A percentile compares a stretch with the other conserved stretches of the same genome.
Evolutionary conservation across 805 yeast genomes (phyloP).

Genomic region (Cyberlindnera suaveolens): DNA sequence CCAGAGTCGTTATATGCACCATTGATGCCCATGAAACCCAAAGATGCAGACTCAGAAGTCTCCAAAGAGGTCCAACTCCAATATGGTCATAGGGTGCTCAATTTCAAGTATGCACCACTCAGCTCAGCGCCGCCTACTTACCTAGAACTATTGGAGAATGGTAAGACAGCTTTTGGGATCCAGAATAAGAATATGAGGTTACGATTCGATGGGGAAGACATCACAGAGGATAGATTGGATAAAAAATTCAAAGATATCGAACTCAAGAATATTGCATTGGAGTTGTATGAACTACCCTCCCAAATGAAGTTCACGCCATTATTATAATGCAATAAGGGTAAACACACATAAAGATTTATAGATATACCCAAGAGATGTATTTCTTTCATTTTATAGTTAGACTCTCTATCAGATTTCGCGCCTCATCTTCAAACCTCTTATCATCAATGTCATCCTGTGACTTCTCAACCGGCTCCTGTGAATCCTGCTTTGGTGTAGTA

Average conservation of each 20-base stretch:
- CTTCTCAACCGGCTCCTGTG: not conserved
- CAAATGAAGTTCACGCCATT: constrained; percentile 20
- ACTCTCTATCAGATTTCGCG: constrained; percentile 20
- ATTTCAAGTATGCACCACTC: constrained; percentile 57
- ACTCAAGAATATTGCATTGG: constrained; percentile 8
- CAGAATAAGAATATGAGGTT: constrained; percentile 16
- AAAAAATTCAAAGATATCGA: constrained; percentile 18
- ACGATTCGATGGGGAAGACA: constrained; percentile 12
- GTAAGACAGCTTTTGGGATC: constrained; percentile 53
- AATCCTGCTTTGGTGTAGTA: constrained; percentile 5
- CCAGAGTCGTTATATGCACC: constrained; percentile 21
- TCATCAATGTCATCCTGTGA: constrained; percentile 7
- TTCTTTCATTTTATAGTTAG: constrained; percentile 3
- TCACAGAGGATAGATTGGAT: constrained; percentile 12
- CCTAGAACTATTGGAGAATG: constrained; percentile 72
- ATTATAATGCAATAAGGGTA: constrained; percentile 11
- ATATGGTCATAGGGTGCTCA: constrained; percentile 49
- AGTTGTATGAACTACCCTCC: constrained; percentile 17
- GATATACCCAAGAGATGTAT: not conserved
- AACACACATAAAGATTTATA: not conserved
- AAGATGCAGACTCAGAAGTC: constrained; percentile 29
- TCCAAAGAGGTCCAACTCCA: constrained; percentile 38
- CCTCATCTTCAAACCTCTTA: constrained; percentile 19
- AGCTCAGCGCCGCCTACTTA: constrained; percentile 78
- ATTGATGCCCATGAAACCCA: constrained; percentile 28